Percentiles rank a stretch among this genome's conserved stretches.
These are phyloP conservation scores for Penicillium salamii DNA, from an alignment of 495 filamentous ascomycete genomes.

Conservation along the genomic window DNA sequence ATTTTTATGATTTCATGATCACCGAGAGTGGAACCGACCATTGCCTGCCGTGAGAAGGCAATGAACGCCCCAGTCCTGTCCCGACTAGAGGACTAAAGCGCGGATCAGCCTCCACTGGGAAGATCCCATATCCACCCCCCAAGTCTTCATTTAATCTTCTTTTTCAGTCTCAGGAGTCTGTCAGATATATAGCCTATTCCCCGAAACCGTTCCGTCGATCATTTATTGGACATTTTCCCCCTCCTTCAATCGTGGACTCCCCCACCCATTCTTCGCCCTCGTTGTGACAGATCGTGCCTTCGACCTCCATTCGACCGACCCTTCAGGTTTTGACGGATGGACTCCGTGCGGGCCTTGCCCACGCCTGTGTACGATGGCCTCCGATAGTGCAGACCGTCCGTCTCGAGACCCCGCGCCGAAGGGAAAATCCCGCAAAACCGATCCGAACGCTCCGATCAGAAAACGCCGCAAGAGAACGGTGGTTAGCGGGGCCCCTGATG, in stretches of 20 bases:
- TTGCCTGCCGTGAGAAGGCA: background rate
- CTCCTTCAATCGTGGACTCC: background rate
- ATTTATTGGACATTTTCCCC: background rate
- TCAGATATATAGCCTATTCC: background rate
- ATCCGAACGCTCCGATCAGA: slow-evolving; percentile 36
- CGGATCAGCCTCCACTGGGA: slow-evolving; percentile 27
- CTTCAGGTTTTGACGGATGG: slow-evolving; percentile 5
- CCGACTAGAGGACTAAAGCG: slow-evolving; percentile 11
- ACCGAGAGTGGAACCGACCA: slow-evolving; percentile 4
- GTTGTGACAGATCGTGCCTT: background rate
- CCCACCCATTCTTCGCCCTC: background rate
- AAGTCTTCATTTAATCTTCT: slow-evolving; percentile 4
- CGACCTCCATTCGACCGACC: background rate
- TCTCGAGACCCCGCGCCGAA: slow-evolving; percentile 23
- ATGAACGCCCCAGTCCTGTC: slow-evolving; percentile 2
- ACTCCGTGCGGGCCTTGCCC: slow-evolving; percentile 10
- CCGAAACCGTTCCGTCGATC: background rate
- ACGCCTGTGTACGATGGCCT: slow-evolving; percentile 14
- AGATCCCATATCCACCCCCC: slow-evolving; percentile 20
- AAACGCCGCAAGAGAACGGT: slow-evolving; percentile 88
- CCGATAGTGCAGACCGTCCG: slow-evolving; percentile 11
- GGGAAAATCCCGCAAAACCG: slow-evolving; percentile 28
- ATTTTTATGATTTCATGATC: slow-evolving; percentile 1
- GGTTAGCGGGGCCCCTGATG: slow-evolving; percentile 84
- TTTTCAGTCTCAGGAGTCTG: background rate